Base-by-base conservation (phyloP, 495 filamentous ascomycete genomes). In the Lasiosphaeria miniovina region DNA sequence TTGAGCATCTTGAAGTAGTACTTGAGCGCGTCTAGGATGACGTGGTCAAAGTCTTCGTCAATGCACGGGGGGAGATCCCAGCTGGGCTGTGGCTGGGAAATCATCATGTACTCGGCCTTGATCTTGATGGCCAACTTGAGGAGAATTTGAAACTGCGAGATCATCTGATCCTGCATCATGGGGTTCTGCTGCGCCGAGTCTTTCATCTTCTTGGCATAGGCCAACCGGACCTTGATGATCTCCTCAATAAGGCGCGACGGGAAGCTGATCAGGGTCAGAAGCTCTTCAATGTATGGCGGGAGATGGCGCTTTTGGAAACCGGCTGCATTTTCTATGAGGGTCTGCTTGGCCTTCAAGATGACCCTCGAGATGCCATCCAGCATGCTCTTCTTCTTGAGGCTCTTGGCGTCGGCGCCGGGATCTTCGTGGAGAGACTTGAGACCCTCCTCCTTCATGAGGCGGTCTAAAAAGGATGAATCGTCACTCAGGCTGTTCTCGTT, bases 1-100 rank as follows among this genome's bases (percentile, higher is more conserved):
- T 96, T 96, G 54, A 98, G 78, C 76, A 98, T 88, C 64, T 91
- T 90, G 79, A 98, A 98, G 70, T 98, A 98, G 70, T 96, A 98
- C 68, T 92, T 95, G 63, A 98, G 80, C 1, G 93, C 93, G 69
- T 97, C 93, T 53, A 98, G 72, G 6, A 97, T 91, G n/a, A 94
- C 90, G n/a, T 85, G 81, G 67, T 98, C 94, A 66, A 98, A 98
- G 53, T 90, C 89, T 61, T 98, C 94, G 68, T 96, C 94, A 64
- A 98, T 96, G 71, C 93, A 98, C 3, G 91, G 90, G 3, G 94
- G 95, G 45, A 96, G 72, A 61, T 98, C 90, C 94, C 94, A 98
- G 43, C 95, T 91, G 17, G 90, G 86, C 68, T 98, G 90, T 11
- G 93, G 89, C 65, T 89, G 85, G 3, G 91, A 89, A 40, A 96